A percentile compares a stretch with the other conserved stretches of the same genome.
Evolutionary conservation across 345 rosid species (phyloP).

Genomic region (Salix exigua): DNA sequence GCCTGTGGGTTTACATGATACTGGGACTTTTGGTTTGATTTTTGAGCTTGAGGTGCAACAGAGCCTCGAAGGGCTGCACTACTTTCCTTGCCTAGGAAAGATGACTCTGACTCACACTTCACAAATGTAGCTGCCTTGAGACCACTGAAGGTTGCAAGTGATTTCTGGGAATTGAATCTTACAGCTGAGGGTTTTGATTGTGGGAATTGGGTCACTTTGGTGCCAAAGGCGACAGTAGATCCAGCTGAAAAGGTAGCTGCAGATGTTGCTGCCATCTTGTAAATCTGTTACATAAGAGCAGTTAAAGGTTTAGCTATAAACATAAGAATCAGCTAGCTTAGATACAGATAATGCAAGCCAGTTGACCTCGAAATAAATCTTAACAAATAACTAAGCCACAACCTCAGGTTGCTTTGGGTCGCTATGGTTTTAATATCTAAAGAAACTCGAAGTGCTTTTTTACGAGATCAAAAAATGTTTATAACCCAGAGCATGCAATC

Average conservation of each 20-base stretch:
- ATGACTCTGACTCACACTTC: constrained; percentile 46
- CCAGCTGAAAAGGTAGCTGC: constrained; percentile 58
- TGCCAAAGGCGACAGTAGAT: constrained; percentile 43
- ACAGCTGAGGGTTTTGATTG: constrained; percentile 39
- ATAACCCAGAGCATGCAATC: neutral
- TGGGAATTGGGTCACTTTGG: constrained; percentile 38
- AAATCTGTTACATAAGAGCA: constrained; percentile 13
- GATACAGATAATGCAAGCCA: neutral
- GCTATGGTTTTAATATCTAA: neutral
- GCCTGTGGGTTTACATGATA: constrained; percentile 57
- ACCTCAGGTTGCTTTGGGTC: neutral
- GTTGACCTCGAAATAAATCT: neutral
- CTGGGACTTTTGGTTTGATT: constrained; percentile 28
- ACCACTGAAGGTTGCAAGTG: constrained; percentile 48
- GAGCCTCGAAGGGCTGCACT: constrained; percentile 42
- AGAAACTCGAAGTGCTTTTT: neutral
- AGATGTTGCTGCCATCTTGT: constrained; percentile 64
- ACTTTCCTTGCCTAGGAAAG: constrained; percentile 54
- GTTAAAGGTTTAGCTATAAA: neutral
- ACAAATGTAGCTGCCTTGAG: constrained; percentile 57
- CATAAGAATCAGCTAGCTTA: neutral
- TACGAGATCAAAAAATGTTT: neutral
- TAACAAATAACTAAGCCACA: neutral
- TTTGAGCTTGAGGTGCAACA: constrained; percentile 33
- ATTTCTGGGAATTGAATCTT: constrained; percentile 35